phyloP scores from a whole-genome alignment of 192 early-diverging fungal genomes.

The Thamnidium elegans region DNA sequence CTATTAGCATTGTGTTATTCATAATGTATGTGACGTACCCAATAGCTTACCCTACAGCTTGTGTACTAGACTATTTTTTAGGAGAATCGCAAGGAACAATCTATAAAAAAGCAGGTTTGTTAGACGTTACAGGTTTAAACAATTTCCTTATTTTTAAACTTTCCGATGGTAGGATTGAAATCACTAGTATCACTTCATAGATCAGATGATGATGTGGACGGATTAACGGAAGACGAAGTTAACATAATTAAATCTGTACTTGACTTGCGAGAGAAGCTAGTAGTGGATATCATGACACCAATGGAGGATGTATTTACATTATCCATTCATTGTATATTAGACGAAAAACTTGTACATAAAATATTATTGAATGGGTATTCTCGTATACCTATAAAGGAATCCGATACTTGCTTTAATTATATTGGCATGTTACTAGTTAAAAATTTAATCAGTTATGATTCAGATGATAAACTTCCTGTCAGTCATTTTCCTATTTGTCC shows the following conservation, averaged over 20 bases:
- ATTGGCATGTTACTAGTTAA: constrained; percentile 81
- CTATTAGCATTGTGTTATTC: constrained; percentile 52
- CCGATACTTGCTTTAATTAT: constrained; percentile 56
- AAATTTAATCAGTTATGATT: constrained; percentile 70
- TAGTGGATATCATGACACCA: constrained; percentile 70
- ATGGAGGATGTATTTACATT: constrained; percentile 67
- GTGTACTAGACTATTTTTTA: constrained; percentile 81
- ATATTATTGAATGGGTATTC: constrained; percentile 61
- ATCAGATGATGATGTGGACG: constrained; percentile 60
- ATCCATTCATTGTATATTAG: constrained; percentile 57
- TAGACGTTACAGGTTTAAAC: too few species aligned
- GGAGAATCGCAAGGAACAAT: constrained; percentile 86
- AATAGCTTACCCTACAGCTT: constrained; percentile 83
- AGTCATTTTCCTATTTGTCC: constrained; percentile 54
- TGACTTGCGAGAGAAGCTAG: constrained; percentile 69
- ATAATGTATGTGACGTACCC: constrained; percentile 71
- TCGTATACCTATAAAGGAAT: constrained; percentile 69
- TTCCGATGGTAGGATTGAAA: constrained; percentile 73
- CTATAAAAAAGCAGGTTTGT: constrained; percentile 69
- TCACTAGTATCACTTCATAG: constrained; percentile 77
- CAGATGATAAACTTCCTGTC: constrained; percentile 63
- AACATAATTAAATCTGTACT: constrained; percentile 77
- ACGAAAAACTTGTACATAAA: constrained; percentile 52
- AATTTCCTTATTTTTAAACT: too few species aligned
- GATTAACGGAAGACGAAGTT: constrained; percentile 73